Conservation (phyloP, 2,329 filamentous ascomycete genomes). For the Aspergillus spinulosporus region DNA sequence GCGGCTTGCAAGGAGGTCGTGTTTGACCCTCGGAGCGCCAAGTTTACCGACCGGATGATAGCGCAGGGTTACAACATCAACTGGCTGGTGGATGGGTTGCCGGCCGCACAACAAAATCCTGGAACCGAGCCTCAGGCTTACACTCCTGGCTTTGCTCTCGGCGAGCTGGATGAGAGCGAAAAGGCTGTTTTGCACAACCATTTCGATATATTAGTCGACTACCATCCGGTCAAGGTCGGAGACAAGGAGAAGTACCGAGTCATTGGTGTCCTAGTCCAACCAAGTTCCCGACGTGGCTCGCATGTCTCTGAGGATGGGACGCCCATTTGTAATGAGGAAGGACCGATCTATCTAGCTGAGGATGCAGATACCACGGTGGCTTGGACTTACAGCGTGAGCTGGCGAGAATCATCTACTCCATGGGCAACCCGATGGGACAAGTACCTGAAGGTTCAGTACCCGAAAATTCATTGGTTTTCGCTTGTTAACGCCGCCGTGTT, state of each 20-base stretch:
- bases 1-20: conserved; percentile 69
- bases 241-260: conserved; percentile 71
- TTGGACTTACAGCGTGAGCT: conserved; percentile 92
- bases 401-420: conserved; percentile 77
- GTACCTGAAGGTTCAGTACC: conserved; percentile 94
- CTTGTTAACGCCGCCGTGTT: conserved; percentile 95
- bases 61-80: conserved; percentile 86
- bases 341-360: conserved; percentile 66
- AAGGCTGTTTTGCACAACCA: conserved; percentile 80
- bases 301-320: conserved; percentile 52
- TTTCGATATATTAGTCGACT: conserved; percentile 91
- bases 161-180: conserved; percentile 55
- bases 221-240: conserved; percentile 69
- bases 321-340: conserved; percentile 63
- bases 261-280: conserved; percentile 87
- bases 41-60: conserved; percentile 82
- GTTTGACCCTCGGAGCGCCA: conserved; percentile 64
- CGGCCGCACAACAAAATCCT: conserved; percentile 78
- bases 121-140: conserved; percentile 84
- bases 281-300: conserved; percentile 67
- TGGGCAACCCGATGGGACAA: conserved; percentile 99
- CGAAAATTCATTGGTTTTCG: conserved; percentile 99
- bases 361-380: conserved; percentile 66
- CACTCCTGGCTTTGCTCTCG: conserved; percentile 85
- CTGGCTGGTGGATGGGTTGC: conserved; percentile 92